Percentiles rank a stretch among this genome's conserved stretches.
These are phyloP conservation scores for Xerocomus minutiporus DNA, from an alignment of 1,284 basidiomycete species.

Conservation along the genomic window DNA sequence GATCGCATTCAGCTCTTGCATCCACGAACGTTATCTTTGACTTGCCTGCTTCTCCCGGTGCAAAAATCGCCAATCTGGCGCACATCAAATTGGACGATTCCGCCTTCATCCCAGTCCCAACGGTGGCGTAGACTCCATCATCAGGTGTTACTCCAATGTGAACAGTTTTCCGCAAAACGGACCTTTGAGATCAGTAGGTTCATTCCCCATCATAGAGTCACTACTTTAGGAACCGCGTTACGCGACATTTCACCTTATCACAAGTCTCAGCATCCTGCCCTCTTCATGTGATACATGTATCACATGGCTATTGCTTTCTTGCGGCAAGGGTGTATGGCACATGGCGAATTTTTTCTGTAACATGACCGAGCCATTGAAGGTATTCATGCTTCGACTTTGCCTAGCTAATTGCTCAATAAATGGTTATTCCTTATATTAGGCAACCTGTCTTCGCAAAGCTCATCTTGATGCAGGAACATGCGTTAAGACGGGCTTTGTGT, in stretches of 20 bases:
- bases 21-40: too few species aligned
- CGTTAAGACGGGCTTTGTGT: conserved; percentile 9
- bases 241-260: conserved; percentile 11
- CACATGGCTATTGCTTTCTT: not conserved
- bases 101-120: not conserved
- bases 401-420: not conserved
- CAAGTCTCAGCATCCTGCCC: not conserved
- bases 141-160: not conserved
- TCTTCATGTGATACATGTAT: not conserved
- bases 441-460: conserved; percentile 13
- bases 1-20: not conserved
- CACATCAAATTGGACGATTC: not conserved
- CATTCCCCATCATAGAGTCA: conserved; percentile 4
- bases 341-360: not conserved
- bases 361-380: not conserved
- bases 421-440: not conserved
- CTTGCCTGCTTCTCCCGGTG: not conserved
- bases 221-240: conserved; percentile 8
- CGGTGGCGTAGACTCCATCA: not conserved
- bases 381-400: not conserved
- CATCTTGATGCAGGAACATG: conserved; percentile 17
- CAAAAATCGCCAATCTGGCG: not conserved
- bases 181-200: conserved; percentile 12
- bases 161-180: not conserved
- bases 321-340: not conserved